Conservation (phyloP, 768 basidiomycete species). For the Serendipita sp. region DNA sequence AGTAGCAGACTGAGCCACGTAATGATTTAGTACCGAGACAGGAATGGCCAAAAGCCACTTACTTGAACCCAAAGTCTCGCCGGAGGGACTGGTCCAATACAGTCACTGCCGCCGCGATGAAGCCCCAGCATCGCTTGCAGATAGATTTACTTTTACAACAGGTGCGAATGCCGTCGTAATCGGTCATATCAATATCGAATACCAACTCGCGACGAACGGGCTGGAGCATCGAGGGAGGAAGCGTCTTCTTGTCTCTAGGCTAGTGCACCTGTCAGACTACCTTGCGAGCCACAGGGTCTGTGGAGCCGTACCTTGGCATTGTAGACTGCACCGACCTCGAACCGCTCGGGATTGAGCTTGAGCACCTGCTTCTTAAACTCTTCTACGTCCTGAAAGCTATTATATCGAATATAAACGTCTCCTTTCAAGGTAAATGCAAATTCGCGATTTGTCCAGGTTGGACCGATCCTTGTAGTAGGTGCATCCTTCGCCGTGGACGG, state of each 20-base stretch:
- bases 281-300: neutral
- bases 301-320: conserved; percentile 53
- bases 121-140: conserved; percentile 87
- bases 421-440: conserved; percentile 86
- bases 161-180: conserved; percentile 89
- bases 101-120: conserved; percentile 82
- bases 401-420: conserved; percentile 89
- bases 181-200: conserved; percentile 99
- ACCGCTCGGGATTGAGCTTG: conserved; percentile 74
- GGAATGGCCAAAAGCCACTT: conserved; percentile 17
- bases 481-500: conserved; percentile 14
- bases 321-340: conserved; percentile 95
- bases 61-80: conserved; percentile 79
- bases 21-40: neutral
- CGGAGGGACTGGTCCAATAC: conserved; percentile 67
- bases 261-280: conserved; percentile 20
- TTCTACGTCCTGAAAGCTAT: conserved; percentile 70
- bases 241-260: conserved; percentile 82
- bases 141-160: conserved; percentile 88
- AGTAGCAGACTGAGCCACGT: conserved; percentile 32
- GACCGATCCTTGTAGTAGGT: neutral
- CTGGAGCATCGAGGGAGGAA: conserved; percentile 49
- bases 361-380: conserved; percentile 87
- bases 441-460: conserved; percentile 80
- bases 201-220: conserved; percentile 83